These are phyloP conservation scores for Neurospora sp. DNA, from an alignment of 495 filamentous ascomycete species.

Conservation along the genomic window DNA sequence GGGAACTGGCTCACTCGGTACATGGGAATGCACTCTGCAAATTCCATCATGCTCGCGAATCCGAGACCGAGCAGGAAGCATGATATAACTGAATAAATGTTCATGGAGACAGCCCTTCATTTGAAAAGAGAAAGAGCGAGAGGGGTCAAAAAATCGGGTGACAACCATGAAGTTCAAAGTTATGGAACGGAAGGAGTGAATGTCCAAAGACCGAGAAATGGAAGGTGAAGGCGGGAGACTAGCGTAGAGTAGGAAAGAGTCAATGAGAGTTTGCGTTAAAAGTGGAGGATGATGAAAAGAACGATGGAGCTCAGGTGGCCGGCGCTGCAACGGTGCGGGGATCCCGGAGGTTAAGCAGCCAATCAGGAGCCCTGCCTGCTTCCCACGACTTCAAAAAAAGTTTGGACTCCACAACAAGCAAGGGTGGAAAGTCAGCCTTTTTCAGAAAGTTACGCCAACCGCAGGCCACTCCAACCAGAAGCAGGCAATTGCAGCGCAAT, in stretches of 20 bases:
- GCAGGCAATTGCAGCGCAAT: background rate
- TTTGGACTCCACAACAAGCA: conserved; percentile 1
- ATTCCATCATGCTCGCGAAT: background rate
- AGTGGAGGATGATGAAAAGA: background rate
- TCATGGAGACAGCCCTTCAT: background rate
- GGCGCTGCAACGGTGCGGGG: background rate
- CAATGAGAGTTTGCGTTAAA: background rate
- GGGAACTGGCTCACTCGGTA: background rate
- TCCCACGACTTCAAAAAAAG: conserved; percentile 3
- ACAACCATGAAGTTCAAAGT: background rate
- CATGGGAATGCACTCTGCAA: background rate
- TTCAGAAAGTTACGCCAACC: background rate
- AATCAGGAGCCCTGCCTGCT: background rate
- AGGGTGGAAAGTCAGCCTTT: background rate
- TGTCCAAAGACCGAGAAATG: background rate
- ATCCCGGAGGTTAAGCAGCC: background rate
- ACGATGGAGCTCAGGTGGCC: background rate
- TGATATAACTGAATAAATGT: too few relatives aligned
- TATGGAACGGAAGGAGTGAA: background rate
- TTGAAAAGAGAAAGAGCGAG: background rate
- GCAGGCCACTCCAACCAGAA: background rate
- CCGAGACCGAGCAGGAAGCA: too few relatives aligned
- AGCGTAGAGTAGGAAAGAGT: background rate
- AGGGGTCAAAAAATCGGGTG: background rate
- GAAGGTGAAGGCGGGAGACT: background rate